Conservation (phyloP, 1,284 basidiomycete species). For the Vanrija sp. region DNA sequence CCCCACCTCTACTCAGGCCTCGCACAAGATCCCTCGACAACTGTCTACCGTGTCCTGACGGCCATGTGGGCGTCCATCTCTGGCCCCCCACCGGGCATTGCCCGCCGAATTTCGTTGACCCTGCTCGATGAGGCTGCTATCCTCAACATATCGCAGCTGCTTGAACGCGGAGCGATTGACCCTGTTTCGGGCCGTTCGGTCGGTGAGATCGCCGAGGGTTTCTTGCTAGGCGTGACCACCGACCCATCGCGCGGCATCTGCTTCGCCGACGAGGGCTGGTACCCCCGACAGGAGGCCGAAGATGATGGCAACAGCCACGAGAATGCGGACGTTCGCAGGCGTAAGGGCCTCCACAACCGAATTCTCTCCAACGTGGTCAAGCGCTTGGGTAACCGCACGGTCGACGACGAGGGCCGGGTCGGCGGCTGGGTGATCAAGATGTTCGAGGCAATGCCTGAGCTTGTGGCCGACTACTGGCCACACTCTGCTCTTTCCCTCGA, state of each 20-base stretch:
- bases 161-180: conserved; percentile 68
- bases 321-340: conserved; percentile 49
- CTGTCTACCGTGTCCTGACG: conserved; percentile 44
- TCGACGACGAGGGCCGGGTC: conserved; percentile 72
- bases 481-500: conserved; percentile 72
- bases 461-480: conserved; percentile 76
- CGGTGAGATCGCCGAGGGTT: conserved; percentile 80
- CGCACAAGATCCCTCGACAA: conserved; percentile 42
- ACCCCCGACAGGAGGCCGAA: conserved; percentile 58
- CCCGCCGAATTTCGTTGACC: conserved; percentile 36
- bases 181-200: conserved; percentile 53
- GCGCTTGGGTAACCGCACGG: conserved; percentile 61
- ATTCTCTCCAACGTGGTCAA: conserved; percentile 73
- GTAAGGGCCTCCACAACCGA: conserved; percentile 66
- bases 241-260: conserved; percentile 79
- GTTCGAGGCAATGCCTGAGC: conserved; percentile 74
- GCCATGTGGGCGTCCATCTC: conserved; percentile 43
- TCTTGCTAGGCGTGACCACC: conserved; percentile 80
- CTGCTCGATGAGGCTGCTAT: conserved; percentile 55
- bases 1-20: conserved; percentile 40
- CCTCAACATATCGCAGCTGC: conserved; percentile 69
- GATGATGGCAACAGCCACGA: conserved; percentile 24
- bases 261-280: conserved; percentile 88
- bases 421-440: conserved; percentile 80
- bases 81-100: conserved; percentile 30